Evolutionary conservation across 2,329 filamentous ascomycete genomes (phyloP), one percentile per base, ranked within the genome.

Genomic region (Dendryphion nanum): DNA sequence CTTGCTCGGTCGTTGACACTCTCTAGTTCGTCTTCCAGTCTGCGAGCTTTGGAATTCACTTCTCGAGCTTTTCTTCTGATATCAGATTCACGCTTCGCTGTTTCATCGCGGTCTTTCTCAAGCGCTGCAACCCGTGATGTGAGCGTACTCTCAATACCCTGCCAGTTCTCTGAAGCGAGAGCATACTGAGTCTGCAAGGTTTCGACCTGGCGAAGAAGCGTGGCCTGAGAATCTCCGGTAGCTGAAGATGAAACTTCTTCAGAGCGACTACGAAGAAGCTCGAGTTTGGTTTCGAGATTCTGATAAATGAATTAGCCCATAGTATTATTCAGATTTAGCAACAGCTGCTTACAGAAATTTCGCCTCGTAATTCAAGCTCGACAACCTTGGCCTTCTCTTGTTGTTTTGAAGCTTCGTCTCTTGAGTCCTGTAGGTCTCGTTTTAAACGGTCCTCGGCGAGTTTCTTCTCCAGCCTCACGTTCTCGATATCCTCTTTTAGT

Each of bases 111-210:
- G 64, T 98, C 94, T 60, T 86, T 93, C 63, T 98, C 93, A 7
- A 97, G 73, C 34, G 74, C 83, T 4, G 83, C 77, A 8, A 93
- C 77, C 40, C 90, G 81, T 16, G 87, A 81, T 35, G 91, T 78
- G 20, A 98, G 69, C 2, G 87, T 94, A 7, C 86, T 81, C 65
- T 98, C 91, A 45, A 98, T 94, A 1, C 89, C 88, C 60, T 96
- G 90, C 93, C 94, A 98, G 55, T 98, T 98, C 58, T 95, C 89
- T 51, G 88, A 93, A 1, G 93, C 93, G 38, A 94, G 83, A 1
- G 89, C 83, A 66, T 98, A 95, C 63, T 98, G 94, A 5, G 87
- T 93, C 66, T 98, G 93, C 24, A 98, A 70, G 1, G 88, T 96
- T 70, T 98, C 93, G 37, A 98, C 86, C 66, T 98, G 94, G 28